A percentile compares a stretch with the other conserved stretches of the same genome.
Evolutionary conservation across 768 basidiomycete genomes (phyloP).

Genomic region (Leccinum longicurvipes): DNA sequence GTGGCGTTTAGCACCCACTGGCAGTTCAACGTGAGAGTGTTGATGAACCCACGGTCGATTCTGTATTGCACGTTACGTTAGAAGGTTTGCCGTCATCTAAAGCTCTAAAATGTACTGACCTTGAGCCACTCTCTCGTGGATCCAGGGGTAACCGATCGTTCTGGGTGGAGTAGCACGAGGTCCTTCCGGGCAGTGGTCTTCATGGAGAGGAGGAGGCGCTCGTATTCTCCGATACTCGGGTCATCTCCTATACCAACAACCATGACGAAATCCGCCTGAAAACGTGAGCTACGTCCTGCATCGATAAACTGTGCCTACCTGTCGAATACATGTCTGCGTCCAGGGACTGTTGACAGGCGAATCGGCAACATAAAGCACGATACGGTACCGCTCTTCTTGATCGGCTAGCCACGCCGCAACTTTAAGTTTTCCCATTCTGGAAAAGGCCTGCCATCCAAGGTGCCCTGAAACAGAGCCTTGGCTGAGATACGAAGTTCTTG

Average conservation of each 20-base stretch:
- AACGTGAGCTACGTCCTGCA: conserved; percentile 4
- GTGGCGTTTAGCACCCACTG: conserved; percentile 44
- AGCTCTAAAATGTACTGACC: conserved; percentile 39
- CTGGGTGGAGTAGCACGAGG: conserved; percentile 88
- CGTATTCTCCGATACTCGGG: conserved; percentile 88
- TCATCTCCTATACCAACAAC: conserved; percentile 94
- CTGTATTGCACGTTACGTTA: conserved; percentile 37
- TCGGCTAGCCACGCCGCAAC: conserved; percentile 91
- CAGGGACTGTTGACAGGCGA: conserved; percentile 93
- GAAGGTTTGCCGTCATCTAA: not conserved
- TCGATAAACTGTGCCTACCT: conserved; percentile 45
- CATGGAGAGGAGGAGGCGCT: conserved; percentile 87
- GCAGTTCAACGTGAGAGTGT: conserved; percentile 92
- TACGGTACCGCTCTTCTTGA: conserved; percentile 89
- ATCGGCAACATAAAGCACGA: conserved; percentile 94
- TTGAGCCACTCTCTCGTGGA: conserved; percentile 96
- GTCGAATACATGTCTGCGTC: conserved; percentile 97
- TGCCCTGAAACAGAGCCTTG: conserved; percentile 91
- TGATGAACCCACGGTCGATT: conserved; percentile 95
- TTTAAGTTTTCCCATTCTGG: conserved; percentile 95
- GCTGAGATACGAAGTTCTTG: conserved; percentile 87
- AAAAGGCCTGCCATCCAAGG: conserved; percentile 93
- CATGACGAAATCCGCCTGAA: conserved; percentile 88
- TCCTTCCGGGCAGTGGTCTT: conserved; percentile 99
- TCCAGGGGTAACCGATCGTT: conserved; percentile 83